Evolutionary conservation across 2,329 filamentous ascomycete species (phyloP), one percentile per base, ranked within the genome.

Genomic region (Apiospora pterosperma): DNA sequence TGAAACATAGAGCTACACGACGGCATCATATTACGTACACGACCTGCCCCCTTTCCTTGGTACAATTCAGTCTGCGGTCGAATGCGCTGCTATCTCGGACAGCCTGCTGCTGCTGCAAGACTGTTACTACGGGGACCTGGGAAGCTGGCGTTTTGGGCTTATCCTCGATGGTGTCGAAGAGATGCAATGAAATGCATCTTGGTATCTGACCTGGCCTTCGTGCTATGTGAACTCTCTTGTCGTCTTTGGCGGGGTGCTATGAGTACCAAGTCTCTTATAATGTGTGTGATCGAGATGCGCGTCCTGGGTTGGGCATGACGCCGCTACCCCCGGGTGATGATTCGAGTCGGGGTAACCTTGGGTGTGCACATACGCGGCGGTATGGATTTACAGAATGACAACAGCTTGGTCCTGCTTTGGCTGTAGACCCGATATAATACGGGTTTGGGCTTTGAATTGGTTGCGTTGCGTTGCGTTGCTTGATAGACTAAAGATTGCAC

Each of bases 181-280:
- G 48, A 55, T 55, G 48, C 48, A 55, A 55, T 55, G 28, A 55
- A 55, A 55, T 55, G 48, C 48, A 55, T 55, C 48, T 55, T 55
- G 48, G 28, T 55, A 55, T 34, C 28, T 34, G 48, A 34, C n/a
- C n/a, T 55, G 48, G 48, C n/a, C 7, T 34, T 55, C 19, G 28
- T 34, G 16, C 11, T 6, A 19, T 34, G 48, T 55, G 48, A 55
- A 55, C 4, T 31, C 16, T n/a, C n/a, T n/a, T 10, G 28, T n/a
- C n/a, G n/a, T n/a, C 16, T n/a, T 55, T 5, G 28, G 48, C 16
- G 16, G 48, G 28, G 25, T 55, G 25, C 16, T 55, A 7, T 8
- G 48, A 55, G 16, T 55, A 8, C 48, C 2, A 25, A 5, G 34
- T 4, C 25, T 55, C 25, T 16, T 11, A 31, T 8, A 55, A 3